These are phyloP conservation scores for Macrotyloma uniflorum DNA, from an alignment of 306 rosid genomes.

Conservation along the genomic window DNA sequence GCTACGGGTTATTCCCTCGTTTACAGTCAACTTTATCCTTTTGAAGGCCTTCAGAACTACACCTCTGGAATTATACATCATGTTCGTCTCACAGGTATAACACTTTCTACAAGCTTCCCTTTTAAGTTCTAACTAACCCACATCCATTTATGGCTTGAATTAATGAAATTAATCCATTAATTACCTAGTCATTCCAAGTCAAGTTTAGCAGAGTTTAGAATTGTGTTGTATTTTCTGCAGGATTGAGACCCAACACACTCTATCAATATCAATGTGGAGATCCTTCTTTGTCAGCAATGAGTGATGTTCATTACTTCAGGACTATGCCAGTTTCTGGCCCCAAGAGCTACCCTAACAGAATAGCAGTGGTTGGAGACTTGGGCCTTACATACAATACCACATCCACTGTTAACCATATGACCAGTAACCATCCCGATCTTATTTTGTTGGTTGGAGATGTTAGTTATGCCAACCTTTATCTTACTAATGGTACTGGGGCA, in stretches of 20 bases:
- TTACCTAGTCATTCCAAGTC: neutral
- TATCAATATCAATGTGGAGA: conserved; percentile 92
- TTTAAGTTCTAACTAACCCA: neutral
- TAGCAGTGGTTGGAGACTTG: conserved; percentile 86
- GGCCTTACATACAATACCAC: conserved; percentile 90
- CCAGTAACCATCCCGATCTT: conserved; percentile 78
- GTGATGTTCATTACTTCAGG: conserved; percentile 67
- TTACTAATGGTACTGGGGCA: conserved; percentile 80
- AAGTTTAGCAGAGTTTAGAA: conserved; percentile 1
- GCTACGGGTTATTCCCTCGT: conserved; percentile 70
- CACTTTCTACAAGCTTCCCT: neutral
- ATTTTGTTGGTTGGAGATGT: conserved; percentile 78
- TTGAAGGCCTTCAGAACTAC: conserved; percentile 89
- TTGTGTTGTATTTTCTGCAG: conserved; percentile 46
- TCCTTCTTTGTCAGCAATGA: conserved; percentile 67
- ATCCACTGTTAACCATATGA: conserved; percentile 71
- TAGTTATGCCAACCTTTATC: conserved; percentile 71
- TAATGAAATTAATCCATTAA: neutral
- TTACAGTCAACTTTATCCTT: conserved; percentile 84
- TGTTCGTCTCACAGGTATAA: conserved; percentile 76
- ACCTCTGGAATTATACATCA: conserved; percentile 96
- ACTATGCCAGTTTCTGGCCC: conserved; percentile 88
- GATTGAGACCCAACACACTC: conserved; percentile 65
- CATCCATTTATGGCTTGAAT: neutral
- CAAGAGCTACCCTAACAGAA: conserved; percentile 75